Evolutionary conservation across 1,284 basidiomycete genomes (phyloP), one percentile per base, ranked within the genome.

Genomic region (Gymnopus androsaceus): DNA sequence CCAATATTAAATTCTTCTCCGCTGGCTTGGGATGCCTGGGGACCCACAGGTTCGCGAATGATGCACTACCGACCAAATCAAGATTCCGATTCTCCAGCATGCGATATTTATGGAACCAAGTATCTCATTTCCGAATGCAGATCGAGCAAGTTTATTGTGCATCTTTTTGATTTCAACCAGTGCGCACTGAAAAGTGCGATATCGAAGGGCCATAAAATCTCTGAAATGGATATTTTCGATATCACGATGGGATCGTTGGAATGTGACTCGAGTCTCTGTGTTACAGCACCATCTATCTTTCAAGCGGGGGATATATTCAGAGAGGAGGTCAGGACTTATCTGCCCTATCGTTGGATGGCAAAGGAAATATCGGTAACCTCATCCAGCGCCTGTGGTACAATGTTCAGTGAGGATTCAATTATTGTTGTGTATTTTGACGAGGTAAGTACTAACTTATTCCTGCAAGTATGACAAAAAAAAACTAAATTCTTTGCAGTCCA

Each of bases 31-130:
- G 61, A 71, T 1, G 68, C 71, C 37, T 87, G 85, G 85, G 82
- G 81, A 15, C 75, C 75, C 3, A 50, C 41, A n/a, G 75, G 75
- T 3, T 75, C 76, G 15, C 77, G 81, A 19, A 63, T 82, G 59
- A 31, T 53, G 17, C 28, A 52, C n/a, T 61, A 80, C 33, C 59
- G 59, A 11, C 66, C 68, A 28, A 63, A 64, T 11, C 61, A 62
- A 27, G 72, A 73, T 42, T 77, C 76, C 33, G 54, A 66, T 17
- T 66, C 72, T n/a, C 87, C 81, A 81, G 80, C 82, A 7, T 87
- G 85, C 69, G 83, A 81, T 61, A 77, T 84, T 27, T 78, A 75
- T 62, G 84, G 84, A 14, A 75, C 74, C 42, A 74, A 74, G 55
- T 83, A 75, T 70, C 58, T 45, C 14, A 56, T 77, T 58, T 69